Base-by-base conservation (phyloP, 2,329 filamentous ascomycete species). In the Hortaea sp. region DNA sequence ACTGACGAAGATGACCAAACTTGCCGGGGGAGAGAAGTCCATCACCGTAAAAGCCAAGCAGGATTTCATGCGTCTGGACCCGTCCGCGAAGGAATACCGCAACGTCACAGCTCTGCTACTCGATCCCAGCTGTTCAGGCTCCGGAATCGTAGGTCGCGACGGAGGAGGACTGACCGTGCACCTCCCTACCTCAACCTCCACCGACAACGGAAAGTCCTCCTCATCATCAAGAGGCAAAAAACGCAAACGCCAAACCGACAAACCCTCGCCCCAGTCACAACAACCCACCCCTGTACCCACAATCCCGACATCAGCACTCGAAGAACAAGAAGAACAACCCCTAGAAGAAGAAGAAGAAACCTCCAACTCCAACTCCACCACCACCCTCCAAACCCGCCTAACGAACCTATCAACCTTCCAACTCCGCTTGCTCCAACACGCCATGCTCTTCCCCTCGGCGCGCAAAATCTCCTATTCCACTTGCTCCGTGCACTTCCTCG, bases 81-180 rank as follows among this genome's bases (percentile, higher is more conserved):
- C 88, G 0, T 54, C 66, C 1, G 74, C 78, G 1, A 64, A 71
- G 2, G 72, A 76, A 41, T 90, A 83, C 58, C 67, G 68, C 41
- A 70, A 79, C n/a, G 87, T 95, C n/a, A 79, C 81, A 0, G 84
- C 84, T 6, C 71, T 98, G 37, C 73, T 98, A 0, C 75, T 98
- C 1, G 92, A 98, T 62, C 92, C 92, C 0, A 95, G 88, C 62
- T 98, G 92, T 63, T 95, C 89, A 1, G 92, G 92, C 0, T 95
- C 88, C 61, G 92, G 92, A 1, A 98, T 98, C 46, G 80, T 95
- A 27, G 87, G 89, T 2, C 78, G 92, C 13, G 88, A 95, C 56
- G 85, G 88, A 40, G 78, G 82, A 63, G 81, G 47, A 10, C 38
- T 87, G 4, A 68, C 77, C 52, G 65, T 92, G 37, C 73, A 82